Conservation (phyloP, 2,329 filamentous ascomycete species). For the Elsinoe perseae region DNA sequence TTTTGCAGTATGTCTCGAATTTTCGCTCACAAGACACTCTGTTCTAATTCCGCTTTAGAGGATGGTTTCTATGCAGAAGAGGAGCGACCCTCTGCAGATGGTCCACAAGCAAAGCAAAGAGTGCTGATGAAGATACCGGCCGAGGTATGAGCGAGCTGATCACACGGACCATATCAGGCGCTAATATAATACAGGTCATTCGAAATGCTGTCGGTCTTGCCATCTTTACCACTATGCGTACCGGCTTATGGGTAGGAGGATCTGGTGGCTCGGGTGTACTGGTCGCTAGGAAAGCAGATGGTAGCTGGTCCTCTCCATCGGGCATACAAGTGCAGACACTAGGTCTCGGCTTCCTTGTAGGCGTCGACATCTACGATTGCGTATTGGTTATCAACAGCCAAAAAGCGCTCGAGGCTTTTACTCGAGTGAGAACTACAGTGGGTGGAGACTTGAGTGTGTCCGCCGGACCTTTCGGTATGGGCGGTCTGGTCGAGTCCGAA, state of each 20-base stretch:
- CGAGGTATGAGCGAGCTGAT: slow-evolving; percentile 30
- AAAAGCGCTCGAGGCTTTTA: slow-evolving; percentile 75
- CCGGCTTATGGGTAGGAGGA: slow-evolving; percentile 83
- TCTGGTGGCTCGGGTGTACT: slow-evolving; percentile 85
- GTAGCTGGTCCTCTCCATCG: slow-evolving; percentile 84
- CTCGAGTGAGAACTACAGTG: slow-evolving; percentile 67
- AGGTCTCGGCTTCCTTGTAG: slow-evolving; percentile 79
- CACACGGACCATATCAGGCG: background rate
- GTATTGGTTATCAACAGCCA: slow-evolving; percentile 87
- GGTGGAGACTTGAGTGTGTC: slow-evolving; percentile 72
- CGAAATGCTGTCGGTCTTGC: slow-evolving; percentile 83
- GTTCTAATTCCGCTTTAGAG: slow-evolving; percentile 34
- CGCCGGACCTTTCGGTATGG: slow-evolving; percentile 69
- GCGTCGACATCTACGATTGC: slow-evolving; percentile 93
- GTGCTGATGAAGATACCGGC: slow-evolving; percentile 77
- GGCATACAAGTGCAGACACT: slow-evolving; percentile 86
- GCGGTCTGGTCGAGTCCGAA: slow-evolving; percentile 63
- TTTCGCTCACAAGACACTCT: background rate
- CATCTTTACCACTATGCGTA: slow-evolving; percentile 93
- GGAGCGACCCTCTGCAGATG: slow-evolving; percentile 37
- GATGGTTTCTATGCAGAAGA: slow-evolving; percentile 62
- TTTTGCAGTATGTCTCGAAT: slow-evolving; percentile 64
- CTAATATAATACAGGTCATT: slow-evolving; percentile 54
- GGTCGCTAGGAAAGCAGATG: slow-evolving; percentile 74
- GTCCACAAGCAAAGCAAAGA: slow-evolving; percentile 53